These are phyloP conservation scores for Linaria vulgaris DNA, from an alignment of 257 asterid species.

Conservation along the genomic window DNA sequence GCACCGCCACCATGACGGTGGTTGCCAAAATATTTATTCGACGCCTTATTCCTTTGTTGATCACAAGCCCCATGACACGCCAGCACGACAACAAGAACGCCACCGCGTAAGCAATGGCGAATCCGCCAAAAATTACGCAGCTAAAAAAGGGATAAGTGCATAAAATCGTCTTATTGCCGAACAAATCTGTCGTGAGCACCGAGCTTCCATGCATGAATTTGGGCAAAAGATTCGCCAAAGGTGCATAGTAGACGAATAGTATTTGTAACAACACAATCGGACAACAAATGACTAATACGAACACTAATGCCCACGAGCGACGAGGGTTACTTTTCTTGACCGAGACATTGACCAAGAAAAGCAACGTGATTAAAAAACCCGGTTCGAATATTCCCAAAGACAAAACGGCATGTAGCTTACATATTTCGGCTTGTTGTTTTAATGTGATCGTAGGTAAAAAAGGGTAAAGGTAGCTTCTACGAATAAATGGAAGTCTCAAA, in stretches of 20 bases:
- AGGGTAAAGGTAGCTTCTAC: conserved; percentile 31
- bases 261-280: conserved; percentile 46
- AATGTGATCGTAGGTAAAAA: conserved; percentile 37
- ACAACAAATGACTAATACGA: conserved; percentile 35
- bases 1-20: conserved; percentile 55
- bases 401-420: conserved; percentile 64
- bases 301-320: conserved; percentile 39
- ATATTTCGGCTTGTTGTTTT: conserved; percentile 45
- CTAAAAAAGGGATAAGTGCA: conserved; percentile 74
- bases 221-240: conserved; percentile 43
- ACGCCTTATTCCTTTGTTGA: conserved; percentile 59
- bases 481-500: conserved; percentile 46
- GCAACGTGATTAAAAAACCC: conserved; percentile 60
- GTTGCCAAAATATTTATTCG: conserved; percentile 52
- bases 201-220: conserved; percentile 50
- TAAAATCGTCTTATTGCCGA: conserved; percentile 37
- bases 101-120: conserved; percentile 44
- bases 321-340: conserved; percentile 40
- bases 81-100: conserved; percentile 64
- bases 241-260: conserved; percentile 43
- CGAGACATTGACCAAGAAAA: conserved; percentile 61
- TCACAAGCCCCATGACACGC: conserved; percentile 57
- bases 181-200: conserved; percentile 27
- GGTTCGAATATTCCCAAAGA: conserved; percentile 73
- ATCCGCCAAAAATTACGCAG: conserved; percentile 47